Conservation (phyloP, 495 filamentous ascomycete genomes). For the Aspergillus biplanus region DNA sequence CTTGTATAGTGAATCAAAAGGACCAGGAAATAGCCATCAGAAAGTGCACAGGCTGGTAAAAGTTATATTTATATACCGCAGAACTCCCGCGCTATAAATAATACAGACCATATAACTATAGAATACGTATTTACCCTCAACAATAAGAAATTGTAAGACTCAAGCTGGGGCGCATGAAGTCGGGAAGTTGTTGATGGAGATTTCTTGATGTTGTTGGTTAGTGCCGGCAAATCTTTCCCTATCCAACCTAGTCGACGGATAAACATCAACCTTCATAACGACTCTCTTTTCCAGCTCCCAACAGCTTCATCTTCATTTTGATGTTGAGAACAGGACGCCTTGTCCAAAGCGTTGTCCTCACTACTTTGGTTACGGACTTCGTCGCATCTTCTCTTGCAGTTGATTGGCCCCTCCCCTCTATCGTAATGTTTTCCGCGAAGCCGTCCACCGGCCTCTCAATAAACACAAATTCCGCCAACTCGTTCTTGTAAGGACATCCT, state of each 20-base stretch:
- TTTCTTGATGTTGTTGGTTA: constrained; percentile 3
- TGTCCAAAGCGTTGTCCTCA: background rate
- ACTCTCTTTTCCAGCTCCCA: constrained; percentile 20
- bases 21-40: background rate
- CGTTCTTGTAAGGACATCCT: constrained; percentile 63
- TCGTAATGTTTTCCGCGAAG: constrained; percentile 60
- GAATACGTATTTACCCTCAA: too few relatives aligned
- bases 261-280: constrained; percentile 12
- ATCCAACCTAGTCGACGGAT: constrained; percentile 10
- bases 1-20: background rate
- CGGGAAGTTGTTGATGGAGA: constrained; percentile 3
- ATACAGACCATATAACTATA: too few relatives aligned
- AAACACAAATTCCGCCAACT: constrained; percentile 75
- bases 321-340: constrained; percentile 35
- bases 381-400: background rate
- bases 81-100: too few relatives aligned
- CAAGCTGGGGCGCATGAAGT: background rate
- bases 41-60: background rate
- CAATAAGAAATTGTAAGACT: too few relatives aligned
- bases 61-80: too few relatives aligned
- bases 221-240: constrained; percentile 27
- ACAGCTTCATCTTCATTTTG: constrained; percentile 2
- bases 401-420: background rate
- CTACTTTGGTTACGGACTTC: background rate
- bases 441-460: constrained; percentile 68